Evolutionary conservation across 305 asterid species (phyloP), one percentile per base, ranked within the genome.

Genomic region (Fraxinus platypoda): DNA sequence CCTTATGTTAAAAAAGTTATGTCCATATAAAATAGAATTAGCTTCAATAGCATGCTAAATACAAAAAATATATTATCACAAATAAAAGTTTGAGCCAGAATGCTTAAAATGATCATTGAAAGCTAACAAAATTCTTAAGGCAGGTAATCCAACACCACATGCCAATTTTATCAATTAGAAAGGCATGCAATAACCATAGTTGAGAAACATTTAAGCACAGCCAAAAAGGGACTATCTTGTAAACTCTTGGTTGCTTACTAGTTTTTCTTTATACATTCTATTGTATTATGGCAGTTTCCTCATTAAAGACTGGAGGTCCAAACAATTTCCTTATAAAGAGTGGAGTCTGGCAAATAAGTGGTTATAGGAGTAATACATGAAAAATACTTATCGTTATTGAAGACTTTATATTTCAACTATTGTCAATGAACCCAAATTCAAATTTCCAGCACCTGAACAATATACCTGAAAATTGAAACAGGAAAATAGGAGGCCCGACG

Each of bases 31-130:
- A 66, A 52, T 43, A 21, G 74, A 81, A 74, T 76, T 46, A 71
- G 77, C 78, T 81, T 21, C 78, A 80, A 76, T 25, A 68, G 64
- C 73, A 8, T n/a, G 17, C 79, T 81, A 75, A 83, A 34, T 62
- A 79, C 54, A 70, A 79, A 59, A 7, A 1, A 62, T 0, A 30
- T 77, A 46, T 37, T 28, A 15, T 41, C 15, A 38, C 73, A 81
- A 74, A n/a, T 43, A 76, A 37, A 70, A 19, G 43, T 35, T 41
- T 57, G 26, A 31, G 72, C 74, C 17, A 15, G 78, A 82, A 78
- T 84, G 70, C 23, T 57, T 52, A 77, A 78, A 81, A 8, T 43
- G 59, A 66, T 77, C 75, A 78, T 34, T 64, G 75, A 83, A 74
- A 11, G 80, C 71, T 17, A 78, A 78, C 52, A 28, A 43, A 19